phyloP scores from a whole-genome alignment of 352 stramenopile species.

The Phytopythium litorale region DNA sequence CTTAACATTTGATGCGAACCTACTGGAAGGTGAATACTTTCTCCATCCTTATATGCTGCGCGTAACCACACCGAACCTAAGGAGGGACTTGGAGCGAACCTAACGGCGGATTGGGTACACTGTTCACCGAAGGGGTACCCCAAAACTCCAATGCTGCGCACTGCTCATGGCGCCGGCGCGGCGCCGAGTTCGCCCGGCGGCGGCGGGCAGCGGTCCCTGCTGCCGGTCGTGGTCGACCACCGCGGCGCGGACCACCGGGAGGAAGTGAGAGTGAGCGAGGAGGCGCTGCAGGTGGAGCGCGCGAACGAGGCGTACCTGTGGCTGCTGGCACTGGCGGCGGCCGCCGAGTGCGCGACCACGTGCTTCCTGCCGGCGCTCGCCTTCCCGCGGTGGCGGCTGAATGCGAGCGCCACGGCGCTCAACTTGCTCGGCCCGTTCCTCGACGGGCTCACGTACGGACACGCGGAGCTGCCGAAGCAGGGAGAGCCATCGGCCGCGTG shows the following conservation, averaged over 20 bases:
- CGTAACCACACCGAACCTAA: no score
- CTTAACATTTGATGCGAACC: no score
- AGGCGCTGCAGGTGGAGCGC: constrained; percentile 25
- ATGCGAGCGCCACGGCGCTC: constrained; percentile 62
- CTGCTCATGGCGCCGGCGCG: not conserved
- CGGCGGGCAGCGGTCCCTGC: not conserved
- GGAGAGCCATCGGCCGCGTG: constrained; percentile 32
- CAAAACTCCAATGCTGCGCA: constrained; percentile 1
- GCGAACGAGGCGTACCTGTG: constrained; percentile 61
- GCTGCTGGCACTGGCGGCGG: constrained; percentile 58
- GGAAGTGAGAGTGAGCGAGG: constrained; percentile 9
- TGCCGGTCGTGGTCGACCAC: constrained; percentile 8
- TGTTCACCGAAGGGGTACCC: no score
- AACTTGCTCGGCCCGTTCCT: constrained; percentile 77
- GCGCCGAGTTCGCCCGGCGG: not conserved
- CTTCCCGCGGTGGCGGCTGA: constrained; percentile 35
- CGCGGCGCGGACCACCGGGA: constrained; percentile 1
- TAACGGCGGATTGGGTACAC: no score
- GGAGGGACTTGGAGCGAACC: no score
- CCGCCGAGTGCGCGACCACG: constrained; percentile 77
- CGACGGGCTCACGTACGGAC: constrained; percentile 65
- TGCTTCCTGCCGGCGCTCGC: constrained; percentile 65
- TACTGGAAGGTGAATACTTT: no score
- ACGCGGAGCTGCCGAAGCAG: constrained; percentile 36
- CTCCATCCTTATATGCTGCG: no score